Evolutionary conservation across 2,329 filamentous ascomycete genomes (phyloP), one percentile per base, ranked within the genome.

Genomic region (Ophiognomonia clavigignenti-juglandacearum): DNA sequence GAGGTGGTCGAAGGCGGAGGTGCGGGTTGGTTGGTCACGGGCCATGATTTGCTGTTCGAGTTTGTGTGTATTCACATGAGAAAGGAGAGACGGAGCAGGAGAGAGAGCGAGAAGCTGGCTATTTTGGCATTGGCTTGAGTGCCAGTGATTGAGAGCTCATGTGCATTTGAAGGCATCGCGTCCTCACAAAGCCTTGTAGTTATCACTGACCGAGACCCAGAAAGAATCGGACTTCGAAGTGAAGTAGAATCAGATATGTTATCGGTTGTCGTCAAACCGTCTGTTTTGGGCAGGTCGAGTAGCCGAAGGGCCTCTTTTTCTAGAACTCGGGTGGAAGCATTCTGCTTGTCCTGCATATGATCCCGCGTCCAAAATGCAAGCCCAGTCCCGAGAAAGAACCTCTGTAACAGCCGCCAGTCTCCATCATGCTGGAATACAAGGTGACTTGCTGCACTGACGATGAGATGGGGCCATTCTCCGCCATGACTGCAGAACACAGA

Each of bases 231-330:
- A 19, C 13, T 27, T 36, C 29, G 18, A 37, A 14, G n/a, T 26
- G 39, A 38, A 26, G 39, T 43, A 32, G 10, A 9, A 9, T 7
- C 24, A 16, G 13, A 23, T 11, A 7, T 31, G n/a, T 22, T 16
- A 14, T 42, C 45, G 45, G 45, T 5, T 47, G n/a, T 47, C 45
- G 45, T 39, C 34, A 14, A n/a, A 4, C 13, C 24, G 34, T 9
- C 45, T 47, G 19, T 14, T 47, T 47, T 24, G 39, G 45, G 45
- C 45, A 47, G 45, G 45, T 47, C 24, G 22, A 18, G 32, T 11
- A 13, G 19, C 14, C 20, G 9, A 10, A 42, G n/a, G 22, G 14
- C 9, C 27, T 23, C 8, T 19, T 34, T n/a, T 47, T 47, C 45
- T 47, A 39, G 45, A 47, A 37, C 23, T 19, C 20, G 29, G 36